phyloP scores from a whole-genome alignment of 1,284 basidiomycete species.

The Heliocybe sulcata region DNA sequence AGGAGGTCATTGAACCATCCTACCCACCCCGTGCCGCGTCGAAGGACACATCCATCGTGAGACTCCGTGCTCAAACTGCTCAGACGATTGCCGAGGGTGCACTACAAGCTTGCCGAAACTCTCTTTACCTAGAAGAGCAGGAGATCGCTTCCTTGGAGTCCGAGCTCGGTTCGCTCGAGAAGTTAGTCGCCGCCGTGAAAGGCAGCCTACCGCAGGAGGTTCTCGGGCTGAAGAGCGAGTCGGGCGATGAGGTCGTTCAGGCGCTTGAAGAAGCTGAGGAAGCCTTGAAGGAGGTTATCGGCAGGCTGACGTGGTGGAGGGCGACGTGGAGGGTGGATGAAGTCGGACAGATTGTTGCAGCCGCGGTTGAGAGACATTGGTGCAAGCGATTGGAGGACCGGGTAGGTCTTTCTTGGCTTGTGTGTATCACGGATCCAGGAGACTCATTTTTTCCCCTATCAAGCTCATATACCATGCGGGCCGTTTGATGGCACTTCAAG shows the following conservation, averaged over 20 bases:
- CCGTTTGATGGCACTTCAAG: slow-evolving; percentile 50
- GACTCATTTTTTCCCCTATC: too few species aligned
- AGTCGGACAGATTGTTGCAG: slow-evolving; percentile 47
- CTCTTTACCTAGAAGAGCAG: slow-evolving; percentile 18
- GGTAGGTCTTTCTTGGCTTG: slow-evolving; percentile 28
- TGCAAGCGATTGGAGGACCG: slow-evolving; percentile 59
- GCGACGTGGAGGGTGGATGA: slow-evolving; percentile 69
- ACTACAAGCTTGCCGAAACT: slow-evolving; percentile 23
- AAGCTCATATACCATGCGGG: slow-evolving; percentile 72
- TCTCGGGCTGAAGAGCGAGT: slow-evolving; percentile 20
- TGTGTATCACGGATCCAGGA: too few species aligned
- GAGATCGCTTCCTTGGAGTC: slow-evolving; percentile 23
- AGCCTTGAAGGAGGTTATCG: slow-evolving; percentile 39
- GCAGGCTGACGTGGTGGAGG: slow-evolving; percentile 59
- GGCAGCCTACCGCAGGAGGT: slow-evolving; percentile 26
- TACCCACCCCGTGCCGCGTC: slow-evolving; percentile 3
- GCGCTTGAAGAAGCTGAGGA: not conserved
- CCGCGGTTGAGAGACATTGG: slow-evolving; percentile 51
- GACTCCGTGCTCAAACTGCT: slow-evolving; percentile 21
- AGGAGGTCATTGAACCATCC: slow-evolving; percentile 21
- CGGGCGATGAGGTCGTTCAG: not conserved
- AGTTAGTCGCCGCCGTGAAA: slow-evolving; percentile 23
- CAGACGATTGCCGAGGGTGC: slow-evolving; percentile 26
- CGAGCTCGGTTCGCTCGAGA: slow-evolving; percentile 23
- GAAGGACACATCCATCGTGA: slow-evolving; percentile 9